These are phyloP conservation scores for Nakazawaea anatomiae DNA, from an alignment of 805 yeast genomes.

Conservation along the genomic window DNA sequence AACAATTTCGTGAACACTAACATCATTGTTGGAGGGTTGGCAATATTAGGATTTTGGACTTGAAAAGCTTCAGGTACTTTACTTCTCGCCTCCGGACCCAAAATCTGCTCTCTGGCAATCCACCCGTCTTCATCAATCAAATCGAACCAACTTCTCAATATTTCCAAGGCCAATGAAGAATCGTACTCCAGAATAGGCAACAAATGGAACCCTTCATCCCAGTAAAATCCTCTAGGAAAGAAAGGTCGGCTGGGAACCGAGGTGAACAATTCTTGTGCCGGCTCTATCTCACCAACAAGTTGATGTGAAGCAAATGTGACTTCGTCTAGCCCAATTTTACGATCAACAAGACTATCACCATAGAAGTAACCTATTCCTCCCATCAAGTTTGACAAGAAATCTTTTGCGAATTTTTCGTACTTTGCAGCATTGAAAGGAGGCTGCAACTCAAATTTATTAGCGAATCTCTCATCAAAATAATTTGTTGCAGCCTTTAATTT, in stretches of 20 bases:
- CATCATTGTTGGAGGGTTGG: slow-evolving; percentile 94
- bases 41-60: slow-evolving; percentile 82
- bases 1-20: slow-evolving; percentile 58
- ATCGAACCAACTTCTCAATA: slow-evolving; percentile 81
- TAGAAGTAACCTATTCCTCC: slow-evolving; percentile 90
- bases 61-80: slow-evolving; percentile 82
- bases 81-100: slow-evolving; percentile 86
- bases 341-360: slow-evolving; percentile 79
- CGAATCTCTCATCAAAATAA: slow-evolving; percentile 49
- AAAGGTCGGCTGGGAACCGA: slow-evolving; percentile 89
- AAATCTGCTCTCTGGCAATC: slow-evolving; percentile 93
- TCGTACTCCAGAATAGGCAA: slow-evolving; percentile 80
- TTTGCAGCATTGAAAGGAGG: slow-evolving; percentile 45
- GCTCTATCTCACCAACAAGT: slow-evolving; percentile 54
- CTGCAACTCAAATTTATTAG: slow-evolving; percentile 39
- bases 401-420: slow-evolving; percentile 61
- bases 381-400: slow-evolving; percentile 70
- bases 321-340: slow-evolving; percentile 61
- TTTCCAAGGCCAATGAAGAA: slow-evolving; percentile 72
- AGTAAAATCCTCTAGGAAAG: slow-evolving; percentile 94
- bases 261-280: slow-evolving; percentile 72
- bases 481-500: slow-evolving; percentile 27
- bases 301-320: slow-evolving; percentile 54
- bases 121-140: slow-evolving; percentile 88
- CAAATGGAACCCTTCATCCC: slow-evolving; percentile 98